Evolutionary conservation across 768 basidiomycete genomes (phyloP).

Genomic region (Chalciporus chontae): DNA sequence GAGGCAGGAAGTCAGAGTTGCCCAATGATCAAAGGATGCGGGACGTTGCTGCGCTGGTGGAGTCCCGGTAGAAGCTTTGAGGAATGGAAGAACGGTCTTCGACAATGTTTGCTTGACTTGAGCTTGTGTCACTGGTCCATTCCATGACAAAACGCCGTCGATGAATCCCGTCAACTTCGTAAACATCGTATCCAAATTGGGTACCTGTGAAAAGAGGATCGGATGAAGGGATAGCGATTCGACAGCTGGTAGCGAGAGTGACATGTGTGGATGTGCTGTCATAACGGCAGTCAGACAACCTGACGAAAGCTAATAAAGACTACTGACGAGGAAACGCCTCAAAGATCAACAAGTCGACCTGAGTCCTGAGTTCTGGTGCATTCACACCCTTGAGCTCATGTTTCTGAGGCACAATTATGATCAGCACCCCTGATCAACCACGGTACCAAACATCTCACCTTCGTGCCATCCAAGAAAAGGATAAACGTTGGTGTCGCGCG

Average conservation of each 20-base stretch:
- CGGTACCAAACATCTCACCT: slow-evolving; percentile 40
- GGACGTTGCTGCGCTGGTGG: slow-evolving; percentile 25
- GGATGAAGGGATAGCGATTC: slow-evolving; percentile 65
- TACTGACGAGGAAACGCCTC: slow-evolving; percentile 77
- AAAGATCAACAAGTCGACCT: slow-evolving; percentile 71
- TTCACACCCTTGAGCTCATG: slow-evolving; percentile 73
- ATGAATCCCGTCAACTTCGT: slow-evolving; percentile 63
- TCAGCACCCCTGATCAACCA: not conserved
- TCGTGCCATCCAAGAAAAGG: slow-evolving; percentile 76
- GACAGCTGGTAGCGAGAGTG: slow-evolving; percentile 55
- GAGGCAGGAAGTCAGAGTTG: slow-evolving; percentile 43
- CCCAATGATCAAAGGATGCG: slow-evolving; percentile 45
- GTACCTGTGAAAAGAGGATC: slow-evolving; percentile 72
- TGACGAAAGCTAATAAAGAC: not conserved
- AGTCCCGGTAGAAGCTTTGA: slow-evolving; percentile 50
- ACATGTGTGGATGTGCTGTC: slow-evolving; percentile 73
- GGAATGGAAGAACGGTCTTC: slow-evolving; percentile 53
- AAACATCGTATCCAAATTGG: slow-evolving; percentile 60
- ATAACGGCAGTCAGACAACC: not conserved
- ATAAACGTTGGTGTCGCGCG: slow-evolving; percentile 84
- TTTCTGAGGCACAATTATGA: slow-evolving; percentile 37
- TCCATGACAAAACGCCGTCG: slow-evolving; percentile 41
- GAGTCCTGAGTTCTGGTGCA: slow-evolving; percentile 62
- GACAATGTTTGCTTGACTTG: slow-evolving; percentile 51
- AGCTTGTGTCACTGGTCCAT: slow-evolving; percentile 24